These are phyloP conservation scores for Leptomonas seymouri DNA, from an alignment of 208 protist species.

Conservation along the genomic window DNA sequence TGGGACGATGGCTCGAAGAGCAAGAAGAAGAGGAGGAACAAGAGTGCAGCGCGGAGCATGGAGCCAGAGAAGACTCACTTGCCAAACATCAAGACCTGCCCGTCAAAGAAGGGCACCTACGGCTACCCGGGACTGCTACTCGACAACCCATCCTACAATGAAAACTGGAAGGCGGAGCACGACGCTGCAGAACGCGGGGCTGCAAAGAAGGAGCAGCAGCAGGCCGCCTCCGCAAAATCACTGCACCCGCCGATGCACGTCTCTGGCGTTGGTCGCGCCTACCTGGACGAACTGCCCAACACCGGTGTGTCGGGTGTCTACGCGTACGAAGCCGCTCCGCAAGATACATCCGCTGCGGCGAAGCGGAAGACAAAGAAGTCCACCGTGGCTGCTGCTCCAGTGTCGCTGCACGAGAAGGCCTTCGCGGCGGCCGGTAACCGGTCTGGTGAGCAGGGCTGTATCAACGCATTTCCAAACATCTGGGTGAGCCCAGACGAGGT, in stretches of 20 bases:
- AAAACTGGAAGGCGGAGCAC: conserved; percentile 56
- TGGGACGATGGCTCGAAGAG: conserved; percentile 50
- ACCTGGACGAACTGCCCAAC: conserved; percentile 72
- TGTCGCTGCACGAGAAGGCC: conserved; percentile 35
- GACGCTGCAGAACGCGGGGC: conserved; percentile 23
- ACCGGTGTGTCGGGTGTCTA: conserved; percentile 84
- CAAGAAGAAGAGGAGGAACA: conserved; percentile 36
- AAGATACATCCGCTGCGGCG: conserved; percentile 32
- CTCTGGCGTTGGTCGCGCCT: conserved; percentile 55
- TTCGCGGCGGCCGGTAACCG: conserved; percentile 44
- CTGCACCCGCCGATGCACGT: conserved; percentile 55
- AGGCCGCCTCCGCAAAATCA: conserved; percentile 14
- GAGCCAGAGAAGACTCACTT: conserved; percentile 38
- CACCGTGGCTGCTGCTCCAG: conserved; percentile 13
- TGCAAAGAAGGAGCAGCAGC: conserved; percentile 24
- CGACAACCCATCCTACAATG: conserved; percentile 64
- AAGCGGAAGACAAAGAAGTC: conserved; percentile 35
- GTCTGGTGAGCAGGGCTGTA: conserved; percentile 53
- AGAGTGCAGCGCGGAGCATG: not conserved
- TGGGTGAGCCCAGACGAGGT: conserved; percentile 59
- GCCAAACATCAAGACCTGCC: conserved; percentile 84
- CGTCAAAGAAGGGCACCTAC: conserved; percentile 84
- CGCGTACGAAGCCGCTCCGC: conserved; percentile 33
- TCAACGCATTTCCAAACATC: conserved; percentile 77
- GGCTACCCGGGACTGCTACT: conserved; percentile 72